Conservation (phyloP, 1,139 yeast genomes). For the Scheffersomyces titani region DNA sequence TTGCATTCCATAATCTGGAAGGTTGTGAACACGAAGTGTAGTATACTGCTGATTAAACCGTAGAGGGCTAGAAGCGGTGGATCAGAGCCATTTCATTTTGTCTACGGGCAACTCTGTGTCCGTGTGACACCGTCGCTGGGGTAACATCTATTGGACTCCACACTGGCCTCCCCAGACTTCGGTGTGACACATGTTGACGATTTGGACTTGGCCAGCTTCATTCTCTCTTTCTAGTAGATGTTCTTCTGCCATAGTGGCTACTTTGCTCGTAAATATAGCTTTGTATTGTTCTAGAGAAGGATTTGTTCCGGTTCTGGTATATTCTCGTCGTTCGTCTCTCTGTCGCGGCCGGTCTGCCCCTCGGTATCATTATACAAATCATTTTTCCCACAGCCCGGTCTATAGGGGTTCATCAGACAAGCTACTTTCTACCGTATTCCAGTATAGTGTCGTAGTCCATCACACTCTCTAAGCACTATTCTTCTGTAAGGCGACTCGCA, state of each 20-base stretch:
- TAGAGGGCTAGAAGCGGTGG: too few species aligned
- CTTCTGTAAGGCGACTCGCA: not conserved
- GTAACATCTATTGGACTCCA: not conserved
- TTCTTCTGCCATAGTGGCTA: not conserved
- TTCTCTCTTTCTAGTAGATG: not conserved
- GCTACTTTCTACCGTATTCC: not conserved
- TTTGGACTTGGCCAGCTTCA: not conserved
- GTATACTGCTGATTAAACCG: not conserved
- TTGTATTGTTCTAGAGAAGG: not conserved
- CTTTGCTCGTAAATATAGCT: not conserved
- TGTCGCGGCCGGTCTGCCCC: not conserved
- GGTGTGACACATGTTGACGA: not conserved
- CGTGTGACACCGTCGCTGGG: not conserved
- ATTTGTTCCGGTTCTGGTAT: not conserved
- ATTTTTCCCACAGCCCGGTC: not conserved
- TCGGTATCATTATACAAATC: not conserved
- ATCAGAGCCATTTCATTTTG: not conserved
- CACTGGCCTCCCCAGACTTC: not conserved
- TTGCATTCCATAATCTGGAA: too few species aligned
- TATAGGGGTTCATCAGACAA: not conserved
- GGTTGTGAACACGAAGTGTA: not conserved
- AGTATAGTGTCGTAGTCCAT: not conserved
- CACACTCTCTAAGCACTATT: not conserved
- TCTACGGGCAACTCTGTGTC: not conserved
- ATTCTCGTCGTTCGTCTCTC: not conserved